Percentiles rank a stretch among this genome's conserved stretches.
phyloP scores from a whole-genome alignment of 257 asterid genomes.

The Misopates orontium region DNA sequence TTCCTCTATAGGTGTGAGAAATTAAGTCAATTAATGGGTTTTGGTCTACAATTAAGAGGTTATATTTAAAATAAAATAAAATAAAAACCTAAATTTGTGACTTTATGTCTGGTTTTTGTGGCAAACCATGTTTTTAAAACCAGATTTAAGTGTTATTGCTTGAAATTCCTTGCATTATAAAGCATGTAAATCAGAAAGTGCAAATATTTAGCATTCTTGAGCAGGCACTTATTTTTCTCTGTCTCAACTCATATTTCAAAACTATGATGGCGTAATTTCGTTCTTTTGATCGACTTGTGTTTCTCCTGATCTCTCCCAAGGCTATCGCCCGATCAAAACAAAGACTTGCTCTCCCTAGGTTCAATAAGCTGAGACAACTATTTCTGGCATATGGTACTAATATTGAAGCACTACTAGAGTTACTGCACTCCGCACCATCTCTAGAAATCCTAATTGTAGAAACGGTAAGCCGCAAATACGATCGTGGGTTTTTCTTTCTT shows the following conservation, averaged over 20 bases:
- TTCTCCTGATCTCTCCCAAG: not conserved
- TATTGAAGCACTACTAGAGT: not conserved
- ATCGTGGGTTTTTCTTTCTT: not conserved
- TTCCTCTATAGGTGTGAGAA: no score
- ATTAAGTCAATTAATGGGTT: no score
- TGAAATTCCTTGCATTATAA: not conserved
- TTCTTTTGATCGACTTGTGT: not conserved
- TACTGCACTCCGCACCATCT: not conserved
- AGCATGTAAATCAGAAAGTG: not conserved
- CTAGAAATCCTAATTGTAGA: not conserved
- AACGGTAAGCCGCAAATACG: slow-evolving; percentile 4
- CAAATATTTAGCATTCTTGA: not conserved
- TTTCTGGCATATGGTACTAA: not conserved
- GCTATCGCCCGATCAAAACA: not conserved
- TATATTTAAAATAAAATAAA: not conserved
- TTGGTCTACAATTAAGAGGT: no score
- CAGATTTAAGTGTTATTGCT: not conserved
- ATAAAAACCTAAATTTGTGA: not conserved
- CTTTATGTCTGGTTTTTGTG: not conserved
- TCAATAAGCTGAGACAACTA: not conserved
- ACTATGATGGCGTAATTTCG: not conserved
- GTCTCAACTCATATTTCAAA: not conserved
- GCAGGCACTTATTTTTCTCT: not conserved
- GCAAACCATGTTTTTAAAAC: not conserved
- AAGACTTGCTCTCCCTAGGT: not conserved